A percentile compares a stretch with the other conserved stretches of the same genome.
phyloP scores from a whole-genome alignment of 1,284 basidiomycete species.

The Sporisorium graminicola region DNA sequence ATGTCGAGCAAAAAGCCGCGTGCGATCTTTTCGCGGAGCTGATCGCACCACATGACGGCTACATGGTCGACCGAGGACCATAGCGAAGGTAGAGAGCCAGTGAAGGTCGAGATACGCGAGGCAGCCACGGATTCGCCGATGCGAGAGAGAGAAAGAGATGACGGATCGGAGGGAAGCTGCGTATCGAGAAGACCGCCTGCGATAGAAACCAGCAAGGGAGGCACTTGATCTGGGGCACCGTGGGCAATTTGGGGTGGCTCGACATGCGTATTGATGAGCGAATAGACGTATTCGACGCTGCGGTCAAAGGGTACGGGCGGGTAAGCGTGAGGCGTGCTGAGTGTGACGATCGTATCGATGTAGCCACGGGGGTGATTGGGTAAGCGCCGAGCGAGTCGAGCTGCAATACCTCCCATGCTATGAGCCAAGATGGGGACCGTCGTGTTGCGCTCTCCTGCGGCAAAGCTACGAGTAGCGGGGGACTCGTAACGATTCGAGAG shows the following conservation, averaged over 20 bases:
- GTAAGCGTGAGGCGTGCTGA: slow-evolving; percentile 91
- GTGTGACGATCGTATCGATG: slow-evolving; percentile 87
- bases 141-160: slow-evolving; percentile 75
- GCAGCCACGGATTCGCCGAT: slow-evolving; percentile 30
- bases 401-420: slow-evolving; percentile 98
- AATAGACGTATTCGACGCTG: slow-evolving; percentile 82
- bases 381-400: slow-evolving; percentile 77
- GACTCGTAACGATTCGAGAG: slow-evolving; percentile 82
- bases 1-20: slow-evolving; percentile 55
- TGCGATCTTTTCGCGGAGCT: slow-evolving; percentile 89
- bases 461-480: slow-evolving; percentile 55
- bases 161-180: slow-evolving; percentile 92
- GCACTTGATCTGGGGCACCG: slow-evolving; percentile 5
- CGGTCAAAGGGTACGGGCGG: slow-evolving; percentile 89
- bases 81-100: slow-evolving; percentile 85
- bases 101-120: slow-evolving; percentile 75
- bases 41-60: slow-evolving; percentile 99
- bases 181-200: slow-evolving; percentile 93
- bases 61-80: slow-evolving; percentile 97
- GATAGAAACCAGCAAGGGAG: slow-evolving; percentile 80
- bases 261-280: slow-evolving; percentile 62
- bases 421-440: slow-evolving; percentile 85
- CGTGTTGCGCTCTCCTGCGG: slow-evolving; percentile 49
- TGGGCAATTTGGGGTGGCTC: not conserved
- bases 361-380: slow-evolving; percentile 70